Percentiles rank a stretch among this genome's conserved stretches.
These are phyloP conservation scores for Hippophae tibetana DNA, from an alignment of 306 rosid species.

Conservation along the genomic window DNA sequence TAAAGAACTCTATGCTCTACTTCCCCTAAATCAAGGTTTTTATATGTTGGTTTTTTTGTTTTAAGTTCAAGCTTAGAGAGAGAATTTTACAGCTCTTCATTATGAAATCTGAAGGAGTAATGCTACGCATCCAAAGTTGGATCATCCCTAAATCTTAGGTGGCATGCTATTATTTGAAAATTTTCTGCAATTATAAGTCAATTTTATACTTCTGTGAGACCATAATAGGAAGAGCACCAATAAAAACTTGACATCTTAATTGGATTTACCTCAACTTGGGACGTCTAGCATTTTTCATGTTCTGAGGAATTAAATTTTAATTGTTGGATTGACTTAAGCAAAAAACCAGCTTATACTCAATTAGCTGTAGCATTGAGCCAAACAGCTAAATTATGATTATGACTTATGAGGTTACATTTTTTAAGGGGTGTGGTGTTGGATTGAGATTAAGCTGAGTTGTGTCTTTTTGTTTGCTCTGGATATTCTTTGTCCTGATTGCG, in stretches of 20 bases:
- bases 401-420: no score
- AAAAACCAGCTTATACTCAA: no score
- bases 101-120: background rate
- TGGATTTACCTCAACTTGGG: no score
- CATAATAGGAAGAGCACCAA: no score
- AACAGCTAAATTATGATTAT: no score
- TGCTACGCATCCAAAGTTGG: background rate
- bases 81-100: background rate
- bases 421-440: background rate
- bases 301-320: background rate
- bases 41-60: no score
- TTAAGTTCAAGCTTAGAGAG: background rate
- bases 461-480: background rate
- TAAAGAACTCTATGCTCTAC: conserved; percentile 14
- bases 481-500: background rate
- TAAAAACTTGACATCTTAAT: no score
- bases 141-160: background rate
- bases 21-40: background rate
- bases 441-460: background rate
- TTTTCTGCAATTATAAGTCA: background rate
- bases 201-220: no score
- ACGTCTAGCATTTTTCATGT: no score
- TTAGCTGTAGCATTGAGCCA: no score
- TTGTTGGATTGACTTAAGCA: no score
- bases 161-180: background rate